phyloP scores from a whole-genome alignment of 2,329 filamentous ascomycete genomes.

The Pestalotiopsis sp. region DNA sequence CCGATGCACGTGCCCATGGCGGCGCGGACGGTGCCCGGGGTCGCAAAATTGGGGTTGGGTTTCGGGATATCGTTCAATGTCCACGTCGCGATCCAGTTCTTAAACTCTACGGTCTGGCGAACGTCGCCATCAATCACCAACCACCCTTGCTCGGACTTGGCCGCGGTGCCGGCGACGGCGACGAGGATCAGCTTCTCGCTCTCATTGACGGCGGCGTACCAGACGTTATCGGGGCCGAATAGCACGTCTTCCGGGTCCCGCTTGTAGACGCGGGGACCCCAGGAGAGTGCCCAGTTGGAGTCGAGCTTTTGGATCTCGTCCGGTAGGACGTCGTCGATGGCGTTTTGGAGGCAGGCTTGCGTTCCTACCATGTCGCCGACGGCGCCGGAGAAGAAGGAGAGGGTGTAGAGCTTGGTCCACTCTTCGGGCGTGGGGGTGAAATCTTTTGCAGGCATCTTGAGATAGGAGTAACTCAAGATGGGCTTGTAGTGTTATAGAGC shows the following conservation, averaged over 20 bases:
- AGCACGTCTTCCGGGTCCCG: neutral
- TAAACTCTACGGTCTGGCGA: neutral
- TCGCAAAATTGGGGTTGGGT: neutral
- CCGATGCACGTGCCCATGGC: neutral
- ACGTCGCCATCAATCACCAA: neutral
- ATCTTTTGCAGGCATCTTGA: neutral
- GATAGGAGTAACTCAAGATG: neutral
- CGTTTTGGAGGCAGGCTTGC: neutral
- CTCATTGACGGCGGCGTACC: constrained; percentile 4
- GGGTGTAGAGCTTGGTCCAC: neutral
- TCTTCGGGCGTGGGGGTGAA: neutral
- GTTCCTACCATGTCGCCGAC: neutral
- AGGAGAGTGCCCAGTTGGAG: neutral
- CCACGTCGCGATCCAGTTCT: neutral
- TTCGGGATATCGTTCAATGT: neutral
- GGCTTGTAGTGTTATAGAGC: neutral
- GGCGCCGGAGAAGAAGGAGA: neutral
- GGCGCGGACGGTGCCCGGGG: neutral
- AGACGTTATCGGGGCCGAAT: neutral
- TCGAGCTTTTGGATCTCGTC: neutral
- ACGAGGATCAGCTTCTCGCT: neutral
- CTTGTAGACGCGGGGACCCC: constrained; percentile 5
- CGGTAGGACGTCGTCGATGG: neutral
- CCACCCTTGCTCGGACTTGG: neutral
- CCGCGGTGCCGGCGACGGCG: constrained; percentile 2